phyloP scores from a whole-genome alignment of 495 filamentous ascomycete species.

The Aspergillus sclerotioniger region DNA sequence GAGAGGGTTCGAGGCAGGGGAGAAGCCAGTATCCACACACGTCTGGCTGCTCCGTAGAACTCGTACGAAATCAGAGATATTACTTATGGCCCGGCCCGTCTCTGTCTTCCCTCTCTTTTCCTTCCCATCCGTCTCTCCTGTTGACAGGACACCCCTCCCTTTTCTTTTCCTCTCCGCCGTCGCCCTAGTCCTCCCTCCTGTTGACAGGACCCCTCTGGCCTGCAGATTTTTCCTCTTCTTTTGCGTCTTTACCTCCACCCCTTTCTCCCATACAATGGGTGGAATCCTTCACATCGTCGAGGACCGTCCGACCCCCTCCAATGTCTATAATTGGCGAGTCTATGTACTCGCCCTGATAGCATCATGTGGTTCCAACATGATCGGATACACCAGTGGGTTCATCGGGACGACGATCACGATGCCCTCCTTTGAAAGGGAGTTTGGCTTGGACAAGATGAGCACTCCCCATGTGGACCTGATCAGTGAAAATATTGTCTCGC shows the following conservation, averaged over 20 bases:
- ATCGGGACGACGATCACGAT: constrained; percentile 68
- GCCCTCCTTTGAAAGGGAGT: constrained; percentile 57
- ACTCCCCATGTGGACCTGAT: constrained; percentile 43
- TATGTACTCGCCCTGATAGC: constrained; percentile 61
- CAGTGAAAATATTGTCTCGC: constrained; percentile 65
- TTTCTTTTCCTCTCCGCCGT: constrained; percentile 1
- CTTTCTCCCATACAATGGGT: constrained; percentile 44
- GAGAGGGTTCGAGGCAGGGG: constrained; percentile 24
- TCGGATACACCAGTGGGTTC: constrained; percentile 70
- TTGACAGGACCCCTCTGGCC: not conserved
- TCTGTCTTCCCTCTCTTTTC: constrained; percentile 1
- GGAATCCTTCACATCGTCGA: constrained; percentile 55
- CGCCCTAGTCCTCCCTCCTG: not conserved
- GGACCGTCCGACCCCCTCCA: constrained; percentile 61
- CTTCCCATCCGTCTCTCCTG: not conserved
- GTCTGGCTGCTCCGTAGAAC: constrained; percentile 7
- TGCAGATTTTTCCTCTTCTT: not conserved
- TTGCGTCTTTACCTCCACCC: not conserved
- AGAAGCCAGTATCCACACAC: constrained; percentile 22
- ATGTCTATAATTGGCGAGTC: constrained; percentile 76
- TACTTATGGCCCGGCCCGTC: constrained; percentile 26
- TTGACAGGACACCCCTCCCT: not conserved
- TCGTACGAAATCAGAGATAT: constrained; percentile 5
- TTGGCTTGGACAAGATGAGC: constrained; percentile 48
- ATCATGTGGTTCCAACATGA: constrained; percentile 69